These are phyloP conservation scores for Ustilago vetiveriae DNA, from an alignment of 1,284 basidiomycete genomes.

Conservation along the genomic window DNA sequence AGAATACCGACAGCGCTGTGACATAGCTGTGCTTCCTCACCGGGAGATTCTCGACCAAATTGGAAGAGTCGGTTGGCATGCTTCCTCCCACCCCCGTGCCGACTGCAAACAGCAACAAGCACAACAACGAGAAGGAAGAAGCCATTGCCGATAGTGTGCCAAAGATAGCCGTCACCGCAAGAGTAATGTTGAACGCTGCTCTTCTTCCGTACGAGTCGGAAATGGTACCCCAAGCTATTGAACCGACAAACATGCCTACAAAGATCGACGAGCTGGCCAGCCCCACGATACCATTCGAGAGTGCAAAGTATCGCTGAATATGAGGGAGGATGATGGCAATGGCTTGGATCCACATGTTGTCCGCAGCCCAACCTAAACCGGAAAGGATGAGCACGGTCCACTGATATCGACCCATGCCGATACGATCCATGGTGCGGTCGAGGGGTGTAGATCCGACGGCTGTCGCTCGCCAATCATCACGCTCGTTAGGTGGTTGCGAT, in stretches of 20 bases:
- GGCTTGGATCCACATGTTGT: slow-evolving; percentile 66
- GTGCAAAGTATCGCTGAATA: slow-evolving; percentile 76
- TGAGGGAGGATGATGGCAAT: slow-evolving; percentile 90
- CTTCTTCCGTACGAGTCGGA: slow-evolving; percentile 75
- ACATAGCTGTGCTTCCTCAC: slow-evolving; percentile 89
- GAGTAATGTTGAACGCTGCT: slow-evolving; percentile 88
- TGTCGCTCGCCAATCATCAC: slow-evolving; percentile 41
- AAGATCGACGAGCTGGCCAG: slow-evolving; percentile 82
- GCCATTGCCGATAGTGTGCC: slow-evolving; percentile 83
- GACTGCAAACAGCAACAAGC: slow-evolving; percentile 82
- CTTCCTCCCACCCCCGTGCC: slow-evolving; percentile 83
- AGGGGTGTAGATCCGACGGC: slow-evolving; percentile 44
- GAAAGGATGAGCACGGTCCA: slow-evolving; percentile 57
- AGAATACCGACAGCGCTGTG: slow-evolving; percentile 90
- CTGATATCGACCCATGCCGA: slow-evolving; percentile 79
- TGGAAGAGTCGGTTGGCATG: slow-evolving; percentile 95
- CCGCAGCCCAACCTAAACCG: slow-evolving; percentile 62
- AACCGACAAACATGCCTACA: slow-evolving; percentile 95
- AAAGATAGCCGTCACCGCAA: slow-evolving; percentile 88
- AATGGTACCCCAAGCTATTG: slow-evolving; percentile 70
- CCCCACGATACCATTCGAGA: slow-evolving; percentile 80
- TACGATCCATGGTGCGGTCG: slow-evolving; percentile 79
- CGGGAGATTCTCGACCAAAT: slow-evolving; percentile 93
- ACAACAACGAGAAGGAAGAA: slow-evolving; percentile 78
- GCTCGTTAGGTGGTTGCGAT: background rate